Base-by-base conservation (phyloP, 108 stramenopile genomes). In the Pseudonitzschia multiseries region DNA sequence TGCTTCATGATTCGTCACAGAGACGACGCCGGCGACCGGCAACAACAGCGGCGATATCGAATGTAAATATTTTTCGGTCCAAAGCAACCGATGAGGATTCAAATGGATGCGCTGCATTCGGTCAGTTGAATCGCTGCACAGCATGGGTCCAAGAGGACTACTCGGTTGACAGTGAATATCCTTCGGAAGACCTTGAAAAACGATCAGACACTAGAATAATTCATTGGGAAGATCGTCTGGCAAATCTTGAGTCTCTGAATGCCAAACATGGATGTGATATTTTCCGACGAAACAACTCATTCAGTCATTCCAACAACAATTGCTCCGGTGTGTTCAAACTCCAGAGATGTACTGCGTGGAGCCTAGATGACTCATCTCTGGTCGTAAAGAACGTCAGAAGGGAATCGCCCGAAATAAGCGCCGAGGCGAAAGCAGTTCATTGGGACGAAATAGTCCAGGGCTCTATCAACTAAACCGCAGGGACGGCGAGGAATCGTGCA, bases 81-180 rank as follows among this genome's bases (percentile, higher is more conserved):
- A 60, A 26, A 51, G 22, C 14, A 2, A n/a, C 36, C 17, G 18
- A 52, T 4, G 59, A 36, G 8, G 10, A 14, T 17, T 26, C 57
- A 2, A 69, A 59, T 21, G n/a, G 69, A 27, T 69, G 17, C 36
- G 17, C 27, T n/a, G 41, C n/a, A 40, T 69, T 76, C 51, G 42
- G n/a, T 41, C 57, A 41, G 33, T 57, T 76, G 21, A 51, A 68
- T 33, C 68, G 75, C 22, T 69, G 75, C 52, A 76, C 64, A n/a
- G 75, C 75, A 13, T 76, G 68, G 68, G 69, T 67, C 21, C 68
- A 68, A 51, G 75, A 76, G 21, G 68, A 56, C 12, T 62, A 40
- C n/a, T 62, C 61, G 2, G 36, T 62, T 40, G 61, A 62, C 36
- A 62, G 61, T 62, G 61, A 62, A 28, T 28, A 21, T 15, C 2